phyloP scores from a whole-genome alignment of 768 basidiomycete species.

The Lyophyllum atratum region DNA sequence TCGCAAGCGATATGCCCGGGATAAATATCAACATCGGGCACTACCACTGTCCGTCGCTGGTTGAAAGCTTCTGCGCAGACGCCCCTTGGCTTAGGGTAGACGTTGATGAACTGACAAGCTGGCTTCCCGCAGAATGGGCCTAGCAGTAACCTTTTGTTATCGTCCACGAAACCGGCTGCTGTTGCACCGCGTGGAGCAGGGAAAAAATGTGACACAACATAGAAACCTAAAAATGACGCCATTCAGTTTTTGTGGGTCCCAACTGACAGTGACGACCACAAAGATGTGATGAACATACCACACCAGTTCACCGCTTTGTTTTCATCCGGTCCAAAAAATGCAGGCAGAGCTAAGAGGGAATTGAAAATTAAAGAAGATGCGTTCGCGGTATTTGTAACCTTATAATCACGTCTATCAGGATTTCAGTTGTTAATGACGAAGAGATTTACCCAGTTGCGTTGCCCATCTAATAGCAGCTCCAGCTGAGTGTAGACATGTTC shows the following conservation, averaged over 20 bases:
- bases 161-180: conserved; percentile 13
- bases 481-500: conserved; percentile 69
- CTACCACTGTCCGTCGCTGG: conserved; percentile 57
- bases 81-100: conserved; percentile 59
- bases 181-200: conserved; percentile 41
- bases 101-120: conserved; percentile 82
- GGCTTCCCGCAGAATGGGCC: conserved; percentile 92
- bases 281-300: conserved; percentile 57
- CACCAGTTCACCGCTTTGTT: conserved; percentile 88
- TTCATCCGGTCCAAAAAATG: conserved; percentile 61
- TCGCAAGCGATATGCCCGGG: conserved; percentile 97
- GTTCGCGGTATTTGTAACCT: conserved; percentile 90
- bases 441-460: conserved; percentile 73
- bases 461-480: conserved; percentile 57
- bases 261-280: not conserved
- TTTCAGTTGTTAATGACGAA: not conserved
- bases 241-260: not conserved
- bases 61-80: conserved; percentile 85
- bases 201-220: conserved; percentile 68
- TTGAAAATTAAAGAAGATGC: conserved; percentile 81
- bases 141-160: conserved; percentile 51
- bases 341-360: conserved; percentile 66
- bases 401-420: not conserved
- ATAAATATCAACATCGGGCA: conserved; percentile 75
- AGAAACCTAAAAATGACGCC: conserved; percentile 68